These are phyloP conservation scores for Hirsutella minnesotensis DNA, from an alignment of 2,329 filamentous ascomycete genomes.

Conservation along the genomic window DNA sequence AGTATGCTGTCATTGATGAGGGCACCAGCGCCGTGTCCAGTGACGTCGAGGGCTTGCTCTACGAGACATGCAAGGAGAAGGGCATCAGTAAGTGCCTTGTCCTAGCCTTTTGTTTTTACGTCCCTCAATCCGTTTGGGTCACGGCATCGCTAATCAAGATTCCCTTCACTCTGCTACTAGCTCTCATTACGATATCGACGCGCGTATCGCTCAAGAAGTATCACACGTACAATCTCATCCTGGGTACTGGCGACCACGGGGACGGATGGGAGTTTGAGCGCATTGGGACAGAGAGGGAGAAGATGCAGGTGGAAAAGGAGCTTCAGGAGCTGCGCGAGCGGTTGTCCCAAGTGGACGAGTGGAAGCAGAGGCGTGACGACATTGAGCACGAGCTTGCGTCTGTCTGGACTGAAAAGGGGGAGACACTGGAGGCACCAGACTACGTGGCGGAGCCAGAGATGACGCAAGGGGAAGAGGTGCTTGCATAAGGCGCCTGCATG, in stretches of 20 bases:
- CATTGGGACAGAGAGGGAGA: slow-evolving; percentile 88
- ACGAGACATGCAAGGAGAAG: slow-evolving; percentile 83
- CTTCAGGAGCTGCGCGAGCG: slow-evolving; percentile 72
- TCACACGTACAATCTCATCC: slow-evolving; percentile 79
- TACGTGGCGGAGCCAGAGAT: slow-evolving; percentile 17
- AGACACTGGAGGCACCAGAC: slow-evolving; percentile 33
- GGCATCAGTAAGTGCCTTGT: slow-evolving; percentile 90
- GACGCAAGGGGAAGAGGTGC: slow-evolving; percentile 4
- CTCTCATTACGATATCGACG: slow-evolving; percentile 90
- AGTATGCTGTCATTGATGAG: slow-evolving; percentile 91
- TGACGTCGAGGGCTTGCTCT: slow-evolving; percentile 87
- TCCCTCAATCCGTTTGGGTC: too few relatives aligned
- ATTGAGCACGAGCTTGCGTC: slow-evolving; percentile 71
- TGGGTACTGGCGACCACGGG: slow-evolving; percentile 71
- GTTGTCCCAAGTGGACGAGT: slow-evolving; percentile 69
- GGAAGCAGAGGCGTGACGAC: slow-evolving; percentile 65
- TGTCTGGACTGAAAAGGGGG: slow-evolving; percentile 46
- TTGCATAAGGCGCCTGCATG: neutral
- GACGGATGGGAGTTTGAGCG: slow-evolving; percentile 86
- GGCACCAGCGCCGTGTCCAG: slow-evolving; percentile 88
- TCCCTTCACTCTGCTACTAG: too few relatives aligned
- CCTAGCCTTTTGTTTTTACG: too few relatives aligned
- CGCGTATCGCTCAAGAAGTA: slow-evolving; percentile 91
- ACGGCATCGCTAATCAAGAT: neutral
- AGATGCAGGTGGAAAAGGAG: slow-evolving; percentile 86